Conservation (phyloP, 805 yeast genomes). For the Lachancea meyersii region DNA sequence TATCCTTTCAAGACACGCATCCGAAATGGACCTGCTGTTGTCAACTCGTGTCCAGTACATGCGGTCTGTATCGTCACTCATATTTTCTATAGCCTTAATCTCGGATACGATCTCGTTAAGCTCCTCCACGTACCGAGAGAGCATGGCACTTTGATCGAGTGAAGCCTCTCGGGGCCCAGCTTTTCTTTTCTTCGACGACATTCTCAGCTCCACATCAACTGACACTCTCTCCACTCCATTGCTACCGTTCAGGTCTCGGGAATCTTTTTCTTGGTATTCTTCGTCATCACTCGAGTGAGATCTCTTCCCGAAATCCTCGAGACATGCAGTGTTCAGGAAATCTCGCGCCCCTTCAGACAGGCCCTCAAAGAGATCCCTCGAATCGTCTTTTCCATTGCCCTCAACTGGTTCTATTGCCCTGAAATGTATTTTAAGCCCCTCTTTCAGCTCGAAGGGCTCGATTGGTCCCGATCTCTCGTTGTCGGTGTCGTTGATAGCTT, state of each 20-base stretch:
- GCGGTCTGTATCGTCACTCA: neutral
- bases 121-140: constrained; percentile 21
- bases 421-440: neutral
- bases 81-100: constrained; percentile 6
- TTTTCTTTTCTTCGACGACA: constrained; percentile 15
- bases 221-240: no score
- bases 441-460: neutral
- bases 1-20: constrained; percentile 12
- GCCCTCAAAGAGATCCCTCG: constrained; percentile 12
- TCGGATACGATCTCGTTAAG: constrained; percentile 11
- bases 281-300: neutral
- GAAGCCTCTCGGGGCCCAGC: constrained; percentile 15
- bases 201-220: constrained; percentile 2
- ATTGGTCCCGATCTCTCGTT: neutral
- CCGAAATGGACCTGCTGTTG: neutral
- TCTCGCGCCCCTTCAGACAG: constrained; percentile 15
- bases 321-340: constrained; percentile 1
- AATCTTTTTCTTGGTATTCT: neutral
- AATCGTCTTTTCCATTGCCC: neutral
- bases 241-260: neutral
- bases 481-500: neutral
- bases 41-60: constrained; percentile 1
- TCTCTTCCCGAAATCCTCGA: neutral
- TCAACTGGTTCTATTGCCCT: neutral
- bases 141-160: constrained; percentile 20